Conservation (phyloP, 805 yeast species). For the Myxozyma neglecta region DNA sequence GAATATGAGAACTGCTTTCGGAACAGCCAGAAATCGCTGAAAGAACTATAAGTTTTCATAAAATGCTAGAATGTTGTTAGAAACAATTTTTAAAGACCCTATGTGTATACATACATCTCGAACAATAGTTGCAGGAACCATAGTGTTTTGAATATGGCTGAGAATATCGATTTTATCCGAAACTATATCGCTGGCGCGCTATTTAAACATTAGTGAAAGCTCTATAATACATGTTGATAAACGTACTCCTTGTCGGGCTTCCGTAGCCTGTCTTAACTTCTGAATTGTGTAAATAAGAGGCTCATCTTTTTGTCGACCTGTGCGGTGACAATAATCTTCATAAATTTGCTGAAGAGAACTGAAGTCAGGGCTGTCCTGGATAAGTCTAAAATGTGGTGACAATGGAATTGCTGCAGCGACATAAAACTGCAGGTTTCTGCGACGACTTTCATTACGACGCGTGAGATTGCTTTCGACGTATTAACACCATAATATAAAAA, state of each 20-base stretch:
- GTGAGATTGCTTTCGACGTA: slow-evolving; percentile 55
- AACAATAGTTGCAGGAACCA: slow-evolving; percentile 82
- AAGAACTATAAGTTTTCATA: slow-evolving; percentile 63
- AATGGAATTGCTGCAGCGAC: slow-evolving; percentile 90
- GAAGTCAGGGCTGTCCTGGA: slow-evolving; percentile 77
- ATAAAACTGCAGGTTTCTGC: slow-evolving; percentile 79
- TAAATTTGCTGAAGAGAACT: slow-evolving; percentile 78
- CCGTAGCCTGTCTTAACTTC: slow-evolving; percentile 87
- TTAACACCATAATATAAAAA: neutral
- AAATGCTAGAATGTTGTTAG: slow-evolving; percentile 49
- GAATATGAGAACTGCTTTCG: slow-evolving; percentile 92
- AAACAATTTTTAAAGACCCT: neutral
- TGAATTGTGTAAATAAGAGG: slow-evolving; percentile 84
- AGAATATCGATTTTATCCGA: slow-evolving; percentile 89
- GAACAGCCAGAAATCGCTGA: slow-evolving; percentile 96
- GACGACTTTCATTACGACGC: slow-evolving; percentile 82
- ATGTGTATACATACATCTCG: slow-evolving; percentile 47
- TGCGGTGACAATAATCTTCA: slow-evolving; percentile 78
- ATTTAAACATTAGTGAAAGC: neutral
- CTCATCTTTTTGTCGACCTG: slow-evolving; percentile 77
- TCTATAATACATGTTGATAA: neutral
- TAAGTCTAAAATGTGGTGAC: slow-evolving; percentile 89
- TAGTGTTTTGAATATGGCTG: slow-evolving; percentile 80
- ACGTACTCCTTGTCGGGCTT: slow-evolving; percentile 58
- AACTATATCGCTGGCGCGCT: slow-evolving; percentile 36